Conservation (phyloP, 1,284 basidiomycete species). For the Fomitopsis pinicola region DNA sequence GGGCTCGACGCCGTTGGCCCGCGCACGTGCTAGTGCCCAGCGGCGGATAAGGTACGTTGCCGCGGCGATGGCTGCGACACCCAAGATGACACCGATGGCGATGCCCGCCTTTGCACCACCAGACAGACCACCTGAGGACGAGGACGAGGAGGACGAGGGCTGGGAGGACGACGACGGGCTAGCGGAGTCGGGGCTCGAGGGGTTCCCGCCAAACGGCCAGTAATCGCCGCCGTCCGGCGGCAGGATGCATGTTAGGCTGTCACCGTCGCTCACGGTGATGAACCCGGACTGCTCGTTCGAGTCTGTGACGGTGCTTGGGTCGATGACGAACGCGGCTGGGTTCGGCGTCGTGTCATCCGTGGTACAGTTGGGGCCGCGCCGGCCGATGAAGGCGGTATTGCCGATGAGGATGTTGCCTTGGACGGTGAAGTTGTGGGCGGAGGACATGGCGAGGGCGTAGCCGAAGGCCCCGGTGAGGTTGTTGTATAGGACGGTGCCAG, state of each 20-base stretch:
- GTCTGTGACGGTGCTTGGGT: conserved; percentile 37
- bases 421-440: conserved; percentile 64
- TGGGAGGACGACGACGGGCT: conserved; percentile 11
- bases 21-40: conserved; percentile 30
- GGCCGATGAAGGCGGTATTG: conserved; percentile 77
- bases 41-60: conserved; percentile 47
- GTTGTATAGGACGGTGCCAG: conserved; percentile 65
- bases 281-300: conserved; percentile 52
- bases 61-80: conserved; percentile 38
- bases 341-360: conserved; percentile 42
- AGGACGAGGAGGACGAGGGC: conserved; percentile 8
- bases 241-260: conserved; percentile 59
- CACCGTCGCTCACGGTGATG: conserved; percentile 43
- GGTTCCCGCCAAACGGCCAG: conserved; percentile 67
- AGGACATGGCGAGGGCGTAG: conserved; percentile 63
- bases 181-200: conserved; percentile 21
- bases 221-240: conserved; percentile 65
- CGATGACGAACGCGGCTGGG: conserved; percentile 57
- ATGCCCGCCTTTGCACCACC: conserved; percentile 44
- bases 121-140: conserved; percentile 20
- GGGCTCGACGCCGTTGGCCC: neutral
- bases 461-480: conserved; percentile 68
- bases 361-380: conserved; percentile 67
- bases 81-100: conserved; percentile 48
- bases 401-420: conserved; percentile 60